These are phyloP conservation scores for Solanum okadae DNA, from an alignment of 257 asterid species.

Conservation along the genomic window DNA sequence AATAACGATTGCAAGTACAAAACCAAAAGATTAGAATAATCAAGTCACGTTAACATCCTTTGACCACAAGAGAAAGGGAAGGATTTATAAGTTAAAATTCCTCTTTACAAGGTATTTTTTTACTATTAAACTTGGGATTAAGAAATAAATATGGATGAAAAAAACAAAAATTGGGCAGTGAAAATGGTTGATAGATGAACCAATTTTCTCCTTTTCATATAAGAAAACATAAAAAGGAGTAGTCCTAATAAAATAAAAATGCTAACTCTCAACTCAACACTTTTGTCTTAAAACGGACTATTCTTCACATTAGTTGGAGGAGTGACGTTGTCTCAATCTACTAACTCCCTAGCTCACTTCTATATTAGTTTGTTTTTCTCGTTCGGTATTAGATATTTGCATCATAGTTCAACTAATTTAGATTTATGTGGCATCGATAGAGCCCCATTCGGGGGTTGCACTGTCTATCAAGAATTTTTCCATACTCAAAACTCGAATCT, in stretches of 20 bases:
- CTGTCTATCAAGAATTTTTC: too few relatives aligned
- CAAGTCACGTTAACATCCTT: background rate
- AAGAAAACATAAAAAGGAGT: background rate
- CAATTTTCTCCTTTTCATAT: constrained; percentile 5
- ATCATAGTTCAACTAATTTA: too few relatives aligned
- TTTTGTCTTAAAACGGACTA: background rate
- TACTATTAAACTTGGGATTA: background rate
- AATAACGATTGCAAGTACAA: background rate
- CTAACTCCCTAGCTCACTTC: background rate
- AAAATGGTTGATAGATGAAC: constrained; percentile 1
- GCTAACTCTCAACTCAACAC: background rate
- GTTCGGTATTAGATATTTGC: too few relatives aligned
- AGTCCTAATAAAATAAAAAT: background rate
- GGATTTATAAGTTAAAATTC: background rate
- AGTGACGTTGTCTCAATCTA: background rate
- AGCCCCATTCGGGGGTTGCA: too few relatives aligned
- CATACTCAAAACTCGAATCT: too few relatives aligned
- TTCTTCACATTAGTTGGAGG: background rate
- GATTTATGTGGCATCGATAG: too few relatives aligned
- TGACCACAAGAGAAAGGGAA: background rate
- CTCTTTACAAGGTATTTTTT: background rate
- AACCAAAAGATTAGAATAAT: background rate
- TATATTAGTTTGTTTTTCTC: too few relatives aligned
- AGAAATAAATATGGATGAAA: background rate
- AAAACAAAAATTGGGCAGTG: constrained; percentile 1